Base-by-base conservation (phyloP, 176 grass and related monocot genomes). In the Zoysia pacifica region DNA sequence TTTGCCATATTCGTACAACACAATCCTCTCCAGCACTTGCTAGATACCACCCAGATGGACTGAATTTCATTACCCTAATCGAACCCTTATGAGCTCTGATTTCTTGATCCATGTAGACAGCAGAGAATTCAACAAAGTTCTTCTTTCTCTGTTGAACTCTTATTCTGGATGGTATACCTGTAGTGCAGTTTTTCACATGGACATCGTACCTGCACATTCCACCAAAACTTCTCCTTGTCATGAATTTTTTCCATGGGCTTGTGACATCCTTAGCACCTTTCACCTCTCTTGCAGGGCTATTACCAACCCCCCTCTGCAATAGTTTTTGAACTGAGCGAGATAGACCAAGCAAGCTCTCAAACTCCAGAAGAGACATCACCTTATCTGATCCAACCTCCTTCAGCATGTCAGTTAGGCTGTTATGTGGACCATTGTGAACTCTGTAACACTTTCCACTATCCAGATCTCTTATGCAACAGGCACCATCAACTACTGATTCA, bases 11-110 rank as follows among this genome's bases (percentile, higher is more conserved):
- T 38, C 85, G 73, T 6, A 89, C 75, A 79, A 87, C 60, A 62
- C 86, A 93, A 85, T 99, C 96, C 75, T 99, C 92, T 74, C 96
- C 96, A 52, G 81, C 96, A 28, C 72, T 99, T 51, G 96, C 96
- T 37, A 95, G 76, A 89, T 99, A 93, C 87, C 81, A 90, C 50
- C 96, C 96, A 81, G 87, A 91, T 37, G 84, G 81, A 67, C 90
- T 87, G 74, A 99, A 99, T 72, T 99, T 93, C 86, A 95, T 92
- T 36, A 82, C 83, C 54, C 72, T 84, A 82, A 99, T 95, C 74
- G 86, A 79, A 65, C 96, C 96, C 53, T 99, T 89, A 45, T 99
- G 96, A 39, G 92, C 96, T 69, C 80, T 82, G 62, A 99, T 93
- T 91, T 99, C 90, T 89, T 95, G 96, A 67, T 79, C 88, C 90